Evolutionary conservation across 768 basidiomycete genomes (phyloP), one percentile per base, ranked within the genome.

Genomic region (Dentipellis sp.): DNA sequence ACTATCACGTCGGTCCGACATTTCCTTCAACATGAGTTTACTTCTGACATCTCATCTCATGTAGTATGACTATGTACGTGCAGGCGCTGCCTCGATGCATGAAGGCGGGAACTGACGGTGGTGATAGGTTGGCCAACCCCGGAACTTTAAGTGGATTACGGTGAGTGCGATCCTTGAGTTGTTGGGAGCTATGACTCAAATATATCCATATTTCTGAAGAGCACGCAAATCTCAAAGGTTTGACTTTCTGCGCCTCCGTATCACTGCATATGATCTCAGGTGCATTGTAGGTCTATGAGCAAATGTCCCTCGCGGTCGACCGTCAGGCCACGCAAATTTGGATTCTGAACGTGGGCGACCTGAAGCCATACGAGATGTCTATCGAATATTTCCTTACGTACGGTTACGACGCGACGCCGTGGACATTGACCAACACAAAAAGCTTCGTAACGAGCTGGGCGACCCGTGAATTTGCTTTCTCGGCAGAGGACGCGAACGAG

Each of bases 341-440:
- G 84, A 78, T 89, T 48, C 66, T 89, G 55, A 89, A 87, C 64
- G 85, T 89, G 54, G 87, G 87, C 14, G 85, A 88, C 62, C 68
- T 89, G 52, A 88, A 88, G 66, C 84, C 84, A 2, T 82, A 83
- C 58, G 86, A 89, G 61, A 78, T 84, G 52, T 79, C 83, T 52
- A 82, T 74, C 35, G 84, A 87, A 60, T 86, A 83, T 67, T 88
- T 84, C 75, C 69, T 88, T 59, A 73, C 69, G 12, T 77, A 78
- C 47, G 85, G 78, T 3, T 88, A 79, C 75, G 77, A 89, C 61
- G 67, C 79, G 0, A 72, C 81, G 0, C 66, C 72, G n/a, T 88
- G 81, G 78, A 75, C 72, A 11, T 73, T 70, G 9, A 71, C 76
- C 58, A 84, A 83, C 63, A 63, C 83, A 47, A 66, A 78, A 23